These are phyloP conservation scores for Aspergillus fijiensis DNA, from an alignment of 2,329 filamentous ascomycete species.

Conservation along the genomic window DNA sequence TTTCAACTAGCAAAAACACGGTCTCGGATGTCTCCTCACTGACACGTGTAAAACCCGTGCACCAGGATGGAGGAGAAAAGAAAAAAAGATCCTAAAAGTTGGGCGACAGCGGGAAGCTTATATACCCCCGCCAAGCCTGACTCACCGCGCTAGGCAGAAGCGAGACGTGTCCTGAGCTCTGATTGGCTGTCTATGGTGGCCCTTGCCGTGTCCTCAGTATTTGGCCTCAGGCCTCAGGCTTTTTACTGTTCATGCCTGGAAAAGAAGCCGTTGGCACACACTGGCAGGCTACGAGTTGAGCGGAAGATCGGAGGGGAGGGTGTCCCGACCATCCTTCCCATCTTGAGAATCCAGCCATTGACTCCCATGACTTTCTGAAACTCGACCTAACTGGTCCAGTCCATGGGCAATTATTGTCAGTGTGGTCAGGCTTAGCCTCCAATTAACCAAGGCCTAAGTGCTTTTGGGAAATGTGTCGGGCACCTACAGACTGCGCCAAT, in stretches of 20 bases:
- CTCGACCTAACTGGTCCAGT: not conserved
- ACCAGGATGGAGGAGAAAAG: constrained; percentile 43
- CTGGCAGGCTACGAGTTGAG: too few relatives aligned
- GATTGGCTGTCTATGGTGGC: constrained; percentile 8
- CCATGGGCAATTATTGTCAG: not conserved
- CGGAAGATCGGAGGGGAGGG: too few relatives aligned
- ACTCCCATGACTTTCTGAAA: not conserved
- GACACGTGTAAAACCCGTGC: constrained; percentile 75
- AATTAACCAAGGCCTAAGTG: not conserved
- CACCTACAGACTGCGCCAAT: not conserved
- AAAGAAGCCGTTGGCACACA: not conserved
- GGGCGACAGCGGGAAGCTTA: constrained; percentile 14
- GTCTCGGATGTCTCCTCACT: constrained; percentile 87
- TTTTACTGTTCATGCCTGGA: not conserved
- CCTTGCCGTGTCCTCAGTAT: not conserved
- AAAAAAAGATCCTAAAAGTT: constrained; percentile 31
- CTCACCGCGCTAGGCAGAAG: constrained; percentile 28
- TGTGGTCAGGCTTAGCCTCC: not conserved
- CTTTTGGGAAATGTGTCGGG: not conserved
- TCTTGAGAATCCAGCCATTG: too few relatives aligned
- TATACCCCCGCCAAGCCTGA: constrained; percentile 23
- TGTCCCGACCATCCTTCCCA: too few relatives aligned
- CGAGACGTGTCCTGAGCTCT: constrained; percentile 15
- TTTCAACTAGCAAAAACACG: constrained; percentile 89
- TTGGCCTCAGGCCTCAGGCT: not conserved